Evolutionary conservation across 441 rosid genomes (phyloP).

Genomic region (Croton setiger): DNA sequence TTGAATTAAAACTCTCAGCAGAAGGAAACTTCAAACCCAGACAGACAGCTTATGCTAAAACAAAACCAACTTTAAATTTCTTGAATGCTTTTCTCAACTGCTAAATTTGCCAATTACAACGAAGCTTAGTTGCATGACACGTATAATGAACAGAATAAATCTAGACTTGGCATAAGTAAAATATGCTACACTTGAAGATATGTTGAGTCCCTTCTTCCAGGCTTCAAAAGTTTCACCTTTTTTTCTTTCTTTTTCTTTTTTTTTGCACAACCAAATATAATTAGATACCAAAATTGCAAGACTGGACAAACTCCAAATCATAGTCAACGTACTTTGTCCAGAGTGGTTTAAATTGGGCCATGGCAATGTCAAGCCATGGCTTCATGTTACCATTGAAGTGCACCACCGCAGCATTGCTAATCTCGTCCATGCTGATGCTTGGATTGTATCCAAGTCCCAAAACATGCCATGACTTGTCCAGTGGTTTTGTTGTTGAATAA

Average conservation of each 20-base stretch:
- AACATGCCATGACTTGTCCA: constrained; percentile 96
- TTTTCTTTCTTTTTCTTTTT: too few species aligned
- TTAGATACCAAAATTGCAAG: constrained; percentile 86
- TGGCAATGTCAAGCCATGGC: constrained; percentile 97
- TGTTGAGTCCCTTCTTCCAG: constrained; percentile 14
- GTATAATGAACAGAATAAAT: constrained; percentile 18
- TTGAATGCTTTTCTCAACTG: constrained; percentile 3
- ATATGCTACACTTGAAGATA: constrained; percentile 18
- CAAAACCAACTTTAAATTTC: background rate
- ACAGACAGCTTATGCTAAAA: too few species aligned
- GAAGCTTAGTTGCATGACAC: constrained; percentile 25
- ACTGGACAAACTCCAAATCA: constrained; percentile 80
- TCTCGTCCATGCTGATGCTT: constrained; percentile 93
- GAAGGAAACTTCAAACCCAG: too few species aligned
- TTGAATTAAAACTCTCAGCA: too few species aligned
- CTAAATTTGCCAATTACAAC: constrained; percentile 20
- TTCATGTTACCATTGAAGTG: constrained; percentile 96
- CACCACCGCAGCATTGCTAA: constrained; percentile 81
- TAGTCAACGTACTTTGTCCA: constrained; percentile 90
- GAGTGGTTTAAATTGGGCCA: constrained; percentile 89
- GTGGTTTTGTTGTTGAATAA: constrained; percentile 91
- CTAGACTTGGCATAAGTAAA: background rate
- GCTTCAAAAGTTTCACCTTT: background rate
- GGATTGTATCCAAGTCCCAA: constrained; percentile 93
- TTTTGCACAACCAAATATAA: background rate